These are phyloP conservation scores for Fragilariopsis cylindrus DNA, from an alignment of 108 stramenopile species.

Conservation along the genomic window DNA sequence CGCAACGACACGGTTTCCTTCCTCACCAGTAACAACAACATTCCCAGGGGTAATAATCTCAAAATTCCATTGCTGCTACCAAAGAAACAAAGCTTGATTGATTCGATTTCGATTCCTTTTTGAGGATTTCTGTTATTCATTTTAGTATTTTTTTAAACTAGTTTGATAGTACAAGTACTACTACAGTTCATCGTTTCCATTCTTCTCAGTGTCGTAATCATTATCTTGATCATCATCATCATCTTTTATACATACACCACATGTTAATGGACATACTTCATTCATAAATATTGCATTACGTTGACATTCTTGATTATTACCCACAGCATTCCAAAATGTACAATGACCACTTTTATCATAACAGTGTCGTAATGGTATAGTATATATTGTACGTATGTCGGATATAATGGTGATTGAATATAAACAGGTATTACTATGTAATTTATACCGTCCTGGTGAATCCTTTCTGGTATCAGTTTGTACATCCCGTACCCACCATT, in stretches of 20 bases:
- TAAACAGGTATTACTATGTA: constrained; percentile 33
- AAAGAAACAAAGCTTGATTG: too few species aligned
- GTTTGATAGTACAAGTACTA: too few species aligned
- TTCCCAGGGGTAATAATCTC: too few species aligned
- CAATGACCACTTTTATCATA: constrained; percentile 63
- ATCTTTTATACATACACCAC: constrained; percentile 19
- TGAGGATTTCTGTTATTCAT: too few species aligned
- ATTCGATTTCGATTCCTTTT: too few species aligned
- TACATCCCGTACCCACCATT: constrained; percentile 59
- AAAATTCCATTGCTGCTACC: too few species aligned
- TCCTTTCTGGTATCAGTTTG: constrained; percentile 47
- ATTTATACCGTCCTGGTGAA: constrained; percentile 47
- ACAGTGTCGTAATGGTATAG: constrained; percentile 43
- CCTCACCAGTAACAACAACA: too few species aligned
- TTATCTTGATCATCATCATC: background rate
- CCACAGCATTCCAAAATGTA: constrained; percentile 42
- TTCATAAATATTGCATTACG: constrained; percentile 59
- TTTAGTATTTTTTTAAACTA: too few species aligned
- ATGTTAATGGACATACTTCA: constrained; percentile 43
- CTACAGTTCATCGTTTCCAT: too few species aligned
- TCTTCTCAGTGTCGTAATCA: background rate
- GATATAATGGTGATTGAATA: constrained; percentile 44
- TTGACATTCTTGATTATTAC: constrained; percentile 28
- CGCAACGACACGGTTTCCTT: too few species aligned
- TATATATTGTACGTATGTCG: constrained; percentile 28